Conservation (phyloP, 331 rosid species). For the Spiraea crenata region DNA sequence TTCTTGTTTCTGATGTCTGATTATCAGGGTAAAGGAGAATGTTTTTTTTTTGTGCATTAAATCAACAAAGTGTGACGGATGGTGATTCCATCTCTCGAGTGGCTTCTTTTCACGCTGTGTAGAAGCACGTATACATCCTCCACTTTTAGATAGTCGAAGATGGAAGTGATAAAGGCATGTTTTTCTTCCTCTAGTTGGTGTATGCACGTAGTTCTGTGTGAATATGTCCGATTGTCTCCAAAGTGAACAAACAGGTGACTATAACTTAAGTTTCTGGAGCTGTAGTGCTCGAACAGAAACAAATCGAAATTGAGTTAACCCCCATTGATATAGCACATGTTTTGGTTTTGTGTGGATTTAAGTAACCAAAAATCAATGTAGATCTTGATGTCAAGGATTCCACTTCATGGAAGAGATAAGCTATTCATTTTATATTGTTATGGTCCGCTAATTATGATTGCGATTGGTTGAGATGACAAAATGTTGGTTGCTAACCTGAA, state of each 20-base stretch:
- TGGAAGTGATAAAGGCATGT: constrained; percentile 2
- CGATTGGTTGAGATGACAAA: constrained; percentile 1
- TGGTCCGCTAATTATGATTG: constrained; percentile 8
- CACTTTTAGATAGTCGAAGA: constrained; percentile 1
- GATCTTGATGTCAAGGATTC: constrained; percentile 4
- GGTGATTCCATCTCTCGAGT: background rate
- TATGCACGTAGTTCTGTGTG: background rate
- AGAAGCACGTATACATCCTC: background rate
- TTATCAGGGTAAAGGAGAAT: background rate
- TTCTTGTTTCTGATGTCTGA: background rate
- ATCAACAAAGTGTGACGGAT: background rate
- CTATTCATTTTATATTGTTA: background rate
- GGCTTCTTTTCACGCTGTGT: background rate
- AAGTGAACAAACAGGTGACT: too few species aligned
- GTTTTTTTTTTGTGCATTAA: background rate
- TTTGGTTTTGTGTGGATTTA: background rate
- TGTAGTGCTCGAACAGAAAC: background rate
- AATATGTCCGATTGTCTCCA: background rate
- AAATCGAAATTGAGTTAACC: background rate
- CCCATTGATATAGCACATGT: background rate
- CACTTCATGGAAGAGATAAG: background rate
- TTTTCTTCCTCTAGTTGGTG: background rate
- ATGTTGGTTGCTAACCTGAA: constrained; percentile 3
- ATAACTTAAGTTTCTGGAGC: background rate
- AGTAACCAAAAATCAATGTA: background rate